Conservation (phyloP, 331 rosid genomes). For the Telfairia occidentalis region DNA sequence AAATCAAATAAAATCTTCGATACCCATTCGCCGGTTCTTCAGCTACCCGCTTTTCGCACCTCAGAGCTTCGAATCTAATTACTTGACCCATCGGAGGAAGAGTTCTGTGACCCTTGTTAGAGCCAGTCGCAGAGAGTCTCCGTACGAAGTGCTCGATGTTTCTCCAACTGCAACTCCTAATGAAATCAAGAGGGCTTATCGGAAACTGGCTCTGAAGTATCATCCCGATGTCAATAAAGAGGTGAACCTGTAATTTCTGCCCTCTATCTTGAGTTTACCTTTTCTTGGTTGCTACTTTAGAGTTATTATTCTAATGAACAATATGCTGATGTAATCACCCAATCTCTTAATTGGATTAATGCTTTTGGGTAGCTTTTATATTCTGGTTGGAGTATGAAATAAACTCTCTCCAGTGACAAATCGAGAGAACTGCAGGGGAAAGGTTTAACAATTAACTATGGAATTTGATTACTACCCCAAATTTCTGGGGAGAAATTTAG, state of each 20-base stretch:
- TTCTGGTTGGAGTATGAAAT: background rate
- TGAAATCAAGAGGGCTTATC: constrained; percentile 80
- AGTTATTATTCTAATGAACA: background rate
- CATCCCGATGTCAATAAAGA: constrained; percentile 89
- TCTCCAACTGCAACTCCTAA: constrained; percentile 48
- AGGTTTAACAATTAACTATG: background rate
- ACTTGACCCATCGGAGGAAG: constrained; percentile 21
- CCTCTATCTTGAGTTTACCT: background rate
- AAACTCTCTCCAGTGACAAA: background rate
- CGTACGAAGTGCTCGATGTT: constrained; percentile 69
- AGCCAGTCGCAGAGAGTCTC: constrained; percentile 61
- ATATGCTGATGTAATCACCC: background rate
- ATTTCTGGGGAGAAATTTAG: background rate
- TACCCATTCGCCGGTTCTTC: constrained; percentile 22
- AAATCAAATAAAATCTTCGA: constrained; percentile 22
- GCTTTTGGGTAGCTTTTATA: background rate
- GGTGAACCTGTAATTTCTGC: constrained; percentile 24
- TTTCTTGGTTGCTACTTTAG: background rate
- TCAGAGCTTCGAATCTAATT: background rate
- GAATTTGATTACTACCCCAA: background rate
- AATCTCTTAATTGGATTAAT: background rate
- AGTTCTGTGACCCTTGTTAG: constrained; percentile 11
- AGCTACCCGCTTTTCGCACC: constrained; percentile 5
- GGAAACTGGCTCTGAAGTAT: constrained; percentile 88
- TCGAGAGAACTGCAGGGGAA: background rate